Percentiles rank a stretch among this genome's conserved stretches.
Conservation (phyloP, 352 stramenopile genomes). For the Phytopythium montanum region DNA sequence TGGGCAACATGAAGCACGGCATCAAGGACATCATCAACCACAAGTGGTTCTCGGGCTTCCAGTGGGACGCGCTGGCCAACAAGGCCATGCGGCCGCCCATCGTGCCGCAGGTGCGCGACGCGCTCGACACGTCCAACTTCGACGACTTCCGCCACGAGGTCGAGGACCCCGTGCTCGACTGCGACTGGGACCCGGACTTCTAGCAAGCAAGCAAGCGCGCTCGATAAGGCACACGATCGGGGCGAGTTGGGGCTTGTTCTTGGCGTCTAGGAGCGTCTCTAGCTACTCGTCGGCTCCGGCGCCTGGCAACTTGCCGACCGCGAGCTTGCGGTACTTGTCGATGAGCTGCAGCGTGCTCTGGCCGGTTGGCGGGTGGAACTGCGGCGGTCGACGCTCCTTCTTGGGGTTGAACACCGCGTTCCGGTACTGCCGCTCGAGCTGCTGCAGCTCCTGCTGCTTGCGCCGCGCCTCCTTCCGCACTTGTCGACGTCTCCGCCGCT, state of each 20-base stretch:
- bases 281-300: neutral
- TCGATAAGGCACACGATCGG: neutral
- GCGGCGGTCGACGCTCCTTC: conserved; percentile 37
- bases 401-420: conserved; percentile 55
- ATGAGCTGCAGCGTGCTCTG: conserved; percentile 68
- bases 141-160: conserved; percentile 70
- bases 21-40: conserved; percentile 86
- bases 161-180: conserved; percentile 55
- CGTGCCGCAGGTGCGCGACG: conserved; percentile 63
- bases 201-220: conserved; percentile 3
- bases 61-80: conserved; percentile 56
- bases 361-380: conserved; percentile 49
- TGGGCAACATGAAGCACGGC: conserved; percentile 83
- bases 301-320: conserved; percentile 56
- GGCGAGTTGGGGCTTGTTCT: neutral
- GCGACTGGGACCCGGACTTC: conserved; percentile 74
- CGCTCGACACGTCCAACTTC: conserved; percentile 83
- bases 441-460: conserved; percentile 10
- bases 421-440: conserved; percentile 41
- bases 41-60: conserved; percentile 74
- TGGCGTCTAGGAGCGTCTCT: neutral
- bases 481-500: neutral
- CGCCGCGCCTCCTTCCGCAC: neutral
- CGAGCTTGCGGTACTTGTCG: conserved; percentile 81
- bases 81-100: conserved; percentile 73